These are phyloP conservation scores for Pancytospora philotis DNA, from an alignment of 371 early-diverging fungal species.

Conservation along the genomic window DNA sequence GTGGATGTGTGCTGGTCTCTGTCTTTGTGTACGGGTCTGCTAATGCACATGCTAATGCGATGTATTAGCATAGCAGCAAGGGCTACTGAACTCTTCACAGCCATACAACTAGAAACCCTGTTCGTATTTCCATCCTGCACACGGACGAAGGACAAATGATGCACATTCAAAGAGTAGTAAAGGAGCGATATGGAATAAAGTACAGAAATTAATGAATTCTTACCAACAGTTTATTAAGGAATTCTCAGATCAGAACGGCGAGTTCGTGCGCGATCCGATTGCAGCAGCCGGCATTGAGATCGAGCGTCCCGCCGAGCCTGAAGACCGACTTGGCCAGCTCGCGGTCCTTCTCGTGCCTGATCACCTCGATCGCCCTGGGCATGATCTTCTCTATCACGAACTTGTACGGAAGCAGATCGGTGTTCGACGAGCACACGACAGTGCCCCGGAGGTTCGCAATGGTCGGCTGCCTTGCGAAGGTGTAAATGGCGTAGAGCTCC, in stretches of 20 bases:
- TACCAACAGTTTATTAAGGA: no score
- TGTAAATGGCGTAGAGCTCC: conserved; percentile 28
- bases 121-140: no score
- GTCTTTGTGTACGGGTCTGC: no score
- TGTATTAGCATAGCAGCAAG: no score
- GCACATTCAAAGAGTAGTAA: no score
- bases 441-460: conserved; percentile 22
- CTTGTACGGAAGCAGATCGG: conserved; percentile 18
- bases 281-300: conserved; percentile 32
- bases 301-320: conserved; percentile 40
- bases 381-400: conserved; percentile 46
- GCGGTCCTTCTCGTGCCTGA: conserved; percentile 27
- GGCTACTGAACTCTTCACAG: no score
- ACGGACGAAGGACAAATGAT: no score
- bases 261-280: conserved; percentile 35
- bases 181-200: no score
- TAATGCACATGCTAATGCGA: no score
- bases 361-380: conserved; percentile 22
- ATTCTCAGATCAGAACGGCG: conserved; percentile 40
- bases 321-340: conserved; percentile 40
- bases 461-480: conserved; percentile 24
- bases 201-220: no score
- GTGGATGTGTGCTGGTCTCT: no score
- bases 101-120: no score
- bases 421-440: conserved; percentile 16